phyloP scores from a whole-genome alignment of 306 rosid species.

The Cicer yamashitae region DNA sequence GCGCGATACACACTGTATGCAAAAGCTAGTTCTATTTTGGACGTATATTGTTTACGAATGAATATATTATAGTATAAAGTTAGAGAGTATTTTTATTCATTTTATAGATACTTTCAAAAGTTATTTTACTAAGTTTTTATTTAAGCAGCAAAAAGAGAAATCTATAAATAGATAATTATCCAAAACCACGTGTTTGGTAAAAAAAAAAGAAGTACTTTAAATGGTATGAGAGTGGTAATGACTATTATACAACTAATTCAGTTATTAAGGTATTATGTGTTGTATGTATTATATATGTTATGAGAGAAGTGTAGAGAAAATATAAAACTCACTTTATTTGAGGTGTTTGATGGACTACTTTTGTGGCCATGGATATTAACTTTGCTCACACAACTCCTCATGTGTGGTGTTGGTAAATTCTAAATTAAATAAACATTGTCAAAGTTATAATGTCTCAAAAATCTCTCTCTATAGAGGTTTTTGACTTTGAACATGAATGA shows the following conservation, averaged over 20 bases:
- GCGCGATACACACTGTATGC: slow-evolving; percentile 34
- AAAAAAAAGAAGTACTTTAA: no score
- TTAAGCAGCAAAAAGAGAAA: background rate
- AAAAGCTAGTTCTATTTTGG: slow-evolving; percentile 41
- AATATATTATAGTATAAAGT: slow-evolving; percentile 20
- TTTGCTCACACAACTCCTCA: no score
- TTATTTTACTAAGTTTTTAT: background rate
- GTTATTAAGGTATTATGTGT: no score
- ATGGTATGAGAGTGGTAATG: no score
- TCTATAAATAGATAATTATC: background rate
- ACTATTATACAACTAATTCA: no score
- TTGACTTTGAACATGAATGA: no score
- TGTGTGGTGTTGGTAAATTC: no score
- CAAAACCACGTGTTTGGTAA: no score
- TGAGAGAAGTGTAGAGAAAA: background rate
- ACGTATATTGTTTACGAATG: slow-evolving; percentile 12
- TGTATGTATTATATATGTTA: no score
- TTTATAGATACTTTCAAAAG: background rate
- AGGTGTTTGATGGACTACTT: slow-evolving; percentile 52
- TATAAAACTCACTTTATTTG: slow-evolving; percentile 48
- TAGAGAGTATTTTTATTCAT: slow-evolving; percentile 23
- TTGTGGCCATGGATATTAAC: slow-evolving; percentile 38
- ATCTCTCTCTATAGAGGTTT: no score
- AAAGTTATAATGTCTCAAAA: no score
- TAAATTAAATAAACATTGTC: no score